These are phyloP conservation scores for Talaromyces nanjingensis DNA, from an alignment of 495 filamentous ascomycete genomes.

Conservation along the genomic window DNA sequence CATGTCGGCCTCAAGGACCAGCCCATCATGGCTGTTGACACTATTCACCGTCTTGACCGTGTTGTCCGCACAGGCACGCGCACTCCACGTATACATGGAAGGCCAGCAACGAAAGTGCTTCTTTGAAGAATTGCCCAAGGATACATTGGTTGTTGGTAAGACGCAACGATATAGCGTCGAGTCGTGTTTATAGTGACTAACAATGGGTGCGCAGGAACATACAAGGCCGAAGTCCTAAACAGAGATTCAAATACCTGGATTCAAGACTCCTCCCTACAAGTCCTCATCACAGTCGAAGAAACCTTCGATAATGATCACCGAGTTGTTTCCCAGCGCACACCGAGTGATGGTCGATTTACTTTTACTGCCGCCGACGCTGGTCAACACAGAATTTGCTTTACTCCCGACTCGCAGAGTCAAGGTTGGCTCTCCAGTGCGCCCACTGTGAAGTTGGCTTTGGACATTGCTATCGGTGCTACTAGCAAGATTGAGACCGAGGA, in stretches of 20 bases:
- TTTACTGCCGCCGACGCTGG: constrained; percentile 92
- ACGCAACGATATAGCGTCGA: background rate
- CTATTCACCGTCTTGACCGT: constrained; percentile 25
- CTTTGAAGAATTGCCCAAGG: constrained; percentile 97
- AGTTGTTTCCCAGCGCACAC: constrained; percentile 78
- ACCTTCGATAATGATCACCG: constrained; percentile 98
- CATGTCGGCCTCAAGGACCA: constrained; percentile 30
- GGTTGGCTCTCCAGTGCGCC: constrained; percentile 66
- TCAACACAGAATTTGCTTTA: constrained; percentile 93
- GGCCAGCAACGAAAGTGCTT: constrained; percentile 69
- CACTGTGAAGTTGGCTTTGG: constrained; percentile 72
- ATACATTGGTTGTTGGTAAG: constrained; percentile 88
- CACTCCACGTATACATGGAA: constrained; percentile 95
- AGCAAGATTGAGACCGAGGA: constrained; percentile 90
- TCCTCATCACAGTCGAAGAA: constrained; percentile 92
- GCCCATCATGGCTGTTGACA: constrained; percentile 34
- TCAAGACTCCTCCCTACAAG: constrained; percentile 63
- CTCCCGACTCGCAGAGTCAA: constrained; percentile 54
- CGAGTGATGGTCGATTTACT: constrained; percentile 76
- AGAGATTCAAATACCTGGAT: constrained; percentile 52
- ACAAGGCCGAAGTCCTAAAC: constrained; percentile 70
- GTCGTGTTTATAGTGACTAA: background rate
- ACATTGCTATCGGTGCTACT: constrained; percentile 93
- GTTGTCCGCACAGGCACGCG: constrained; percentile 58
- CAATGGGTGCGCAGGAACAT: constrained; percentile 54